These are phyloP conservation scores for Mortierella sp. DNA, from an alignment of 371 early-diverging fungal genomes.

Conservation along the genomic window DNA sequence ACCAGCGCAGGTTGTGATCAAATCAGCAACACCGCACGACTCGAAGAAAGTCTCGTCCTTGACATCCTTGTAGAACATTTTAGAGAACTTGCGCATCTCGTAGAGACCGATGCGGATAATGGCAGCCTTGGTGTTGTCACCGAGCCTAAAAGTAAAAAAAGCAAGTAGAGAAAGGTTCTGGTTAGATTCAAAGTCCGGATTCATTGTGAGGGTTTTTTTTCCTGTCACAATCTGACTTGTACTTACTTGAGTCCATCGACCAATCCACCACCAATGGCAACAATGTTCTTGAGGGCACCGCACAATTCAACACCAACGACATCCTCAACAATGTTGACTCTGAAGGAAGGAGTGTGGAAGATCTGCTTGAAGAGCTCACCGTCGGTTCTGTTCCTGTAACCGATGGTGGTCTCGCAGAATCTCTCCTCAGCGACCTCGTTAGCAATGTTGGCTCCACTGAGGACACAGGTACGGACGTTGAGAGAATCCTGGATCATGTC, in stretches of 20 bases:
- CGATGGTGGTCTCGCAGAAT: constrained; percentile 97
- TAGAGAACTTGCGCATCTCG: constrained; percentile 96
- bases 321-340: constrained; percentile 87
- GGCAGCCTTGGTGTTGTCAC: constrained; percentile 97
- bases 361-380: constrained; percentile 83
- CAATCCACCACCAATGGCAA: constrained; percentile 98
- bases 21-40: constrained; percentile 94
- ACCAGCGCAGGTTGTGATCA: constrained; percentile 96
- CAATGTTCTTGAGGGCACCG: constrained; percentile 99
- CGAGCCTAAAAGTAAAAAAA: constrained; percentile 58
- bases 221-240: neutral
- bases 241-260: constrained; percentile 78
- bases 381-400: constrained; percentile 77
- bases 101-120: constrained; percentile 96
- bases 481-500: constrained; percentile 87
- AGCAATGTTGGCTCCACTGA: constrained; percentile 99
- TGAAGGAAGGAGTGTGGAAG: constrained; percentile 93
- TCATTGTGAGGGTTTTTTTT: neutral
- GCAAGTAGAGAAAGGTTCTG: neutral
- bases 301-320: constrained; percentile 96
- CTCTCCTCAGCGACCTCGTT: constrained; percentile 94
- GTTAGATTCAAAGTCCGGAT: too few relatives aligned
- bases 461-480: constrained; percentile 81
- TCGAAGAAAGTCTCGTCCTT: constrained; percentile 94
- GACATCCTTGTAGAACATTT: constrained; percentile 83